These are phyloP conservation scores for Leishmania guyanensis DNA, from an alignment of 208 protist species.

Conservation along the genomic window DNA sequence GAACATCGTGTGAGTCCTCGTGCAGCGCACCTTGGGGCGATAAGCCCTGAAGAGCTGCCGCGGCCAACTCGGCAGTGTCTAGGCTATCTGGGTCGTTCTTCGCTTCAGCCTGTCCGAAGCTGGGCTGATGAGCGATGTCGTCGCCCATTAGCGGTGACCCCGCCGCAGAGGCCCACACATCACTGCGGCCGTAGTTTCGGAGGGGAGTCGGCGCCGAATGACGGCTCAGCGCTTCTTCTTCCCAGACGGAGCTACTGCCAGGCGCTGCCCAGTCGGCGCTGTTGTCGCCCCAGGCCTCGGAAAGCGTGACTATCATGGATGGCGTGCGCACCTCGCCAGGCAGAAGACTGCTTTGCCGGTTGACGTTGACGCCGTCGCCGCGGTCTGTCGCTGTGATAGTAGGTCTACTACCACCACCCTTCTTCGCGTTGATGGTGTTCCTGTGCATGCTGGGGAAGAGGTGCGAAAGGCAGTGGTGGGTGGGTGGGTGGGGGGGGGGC, in stretches of 20 bases:
- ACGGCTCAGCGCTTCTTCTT: constrained; percentile 30
- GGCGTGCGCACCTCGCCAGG: constrained; percentile 68
- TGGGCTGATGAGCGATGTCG: constrained; percentile 11
- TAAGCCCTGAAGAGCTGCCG: constrained; percentile 28
- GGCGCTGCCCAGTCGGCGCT: constrained; percentile 59
- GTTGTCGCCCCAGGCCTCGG: constrained; percentile 30
- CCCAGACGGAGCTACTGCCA: constrained; percentile 55
- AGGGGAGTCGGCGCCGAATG: constrained; percentile 41
- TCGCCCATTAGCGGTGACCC: constrained; percentile 22
- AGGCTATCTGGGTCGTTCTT: background rate
- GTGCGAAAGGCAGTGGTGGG: background rate
- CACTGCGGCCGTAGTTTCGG: constrained; percentile 29
- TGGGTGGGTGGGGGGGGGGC: too few species aligned
- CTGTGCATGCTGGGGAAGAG: background rate
- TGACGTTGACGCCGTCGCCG: constrained; percentile 13
- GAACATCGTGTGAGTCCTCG: background rate
- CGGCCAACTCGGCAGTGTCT: constrained; percentile 24
- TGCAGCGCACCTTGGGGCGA: background rate
- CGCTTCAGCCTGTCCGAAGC: background rate
- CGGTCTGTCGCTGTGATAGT: constrained; percentile 22
- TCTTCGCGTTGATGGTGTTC: background rate
- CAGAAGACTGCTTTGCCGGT: constrained; percentile 49
- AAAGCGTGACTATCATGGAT: constrained; percentile 33
- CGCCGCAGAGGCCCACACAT: constrained; percentile 41
- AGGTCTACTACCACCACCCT: background rate